Percentiles rank a stretch among this genome's conserved stretches.
Evolutionary conservation across 2,329 filamentous ascomycete species (phyloP).

Genomic region (Anisogramma anomala): DNA sequence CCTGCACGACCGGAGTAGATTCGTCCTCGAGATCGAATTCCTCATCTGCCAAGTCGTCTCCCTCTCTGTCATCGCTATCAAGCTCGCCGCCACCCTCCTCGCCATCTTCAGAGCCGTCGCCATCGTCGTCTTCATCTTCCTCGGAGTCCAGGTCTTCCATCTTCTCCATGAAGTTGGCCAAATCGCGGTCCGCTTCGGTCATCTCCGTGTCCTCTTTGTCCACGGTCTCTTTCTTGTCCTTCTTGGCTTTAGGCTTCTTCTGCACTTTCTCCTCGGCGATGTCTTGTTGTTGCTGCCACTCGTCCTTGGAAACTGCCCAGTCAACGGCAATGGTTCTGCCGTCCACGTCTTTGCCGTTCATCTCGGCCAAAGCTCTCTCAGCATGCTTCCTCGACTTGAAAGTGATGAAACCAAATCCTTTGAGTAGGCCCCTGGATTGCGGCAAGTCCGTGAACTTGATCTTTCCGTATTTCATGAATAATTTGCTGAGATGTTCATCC

Average conservation of each 20-base stretch:
- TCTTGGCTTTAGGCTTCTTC: conserved; percentile 20
- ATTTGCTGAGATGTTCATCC: conserved; percentile 61
- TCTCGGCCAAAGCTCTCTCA: conserved; percentile 68
- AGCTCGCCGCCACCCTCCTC: conserved; percentile 33
- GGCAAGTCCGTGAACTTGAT: conserved; percentile 81
- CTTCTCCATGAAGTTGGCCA: conserved; percentile 47
- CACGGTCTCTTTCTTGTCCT: conserved; percentile 28
- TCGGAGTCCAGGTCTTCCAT: conserved; percentile 48
- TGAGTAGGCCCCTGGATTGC: conserved; percentile 60
- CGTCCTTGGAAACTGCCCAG: conserved; percentile 87
- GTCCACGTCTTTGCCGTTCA: conserved; percentile 86
- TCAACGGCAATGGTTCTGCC: conserved; percentile 85
- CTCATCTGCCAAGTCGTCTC: conserved; percentile 34
- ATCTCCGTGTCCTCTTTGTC: conserved; percentile 24
- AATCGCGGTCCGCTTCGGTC: conserved; percentile 28
- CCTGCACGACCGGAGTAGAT: conserved; percentile 22
- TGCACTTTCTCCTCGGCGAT: conserved; percentile 27
- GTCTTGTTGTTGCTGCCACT: conserved; percentile 59
- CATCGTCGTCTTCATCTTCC: conserved; percentile 38
- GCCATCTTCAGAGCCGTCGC: conserved; percentile 31
- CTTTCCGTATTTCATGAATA: conserved; percentile 85
- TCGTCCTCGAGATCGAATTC: conserved; percentile 27
- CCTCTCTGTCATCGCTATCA: conserved; percentile 32
- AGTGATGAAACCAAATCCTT: conserved; percentile 88
- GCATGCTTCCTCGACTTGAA: conserved; percentile 83